A percentile compares a stretch with the other conserved stretches of the same genome.
Conservation (phyloP, 148 eudicot genomes). For the Oxyria digyna region DNA sequence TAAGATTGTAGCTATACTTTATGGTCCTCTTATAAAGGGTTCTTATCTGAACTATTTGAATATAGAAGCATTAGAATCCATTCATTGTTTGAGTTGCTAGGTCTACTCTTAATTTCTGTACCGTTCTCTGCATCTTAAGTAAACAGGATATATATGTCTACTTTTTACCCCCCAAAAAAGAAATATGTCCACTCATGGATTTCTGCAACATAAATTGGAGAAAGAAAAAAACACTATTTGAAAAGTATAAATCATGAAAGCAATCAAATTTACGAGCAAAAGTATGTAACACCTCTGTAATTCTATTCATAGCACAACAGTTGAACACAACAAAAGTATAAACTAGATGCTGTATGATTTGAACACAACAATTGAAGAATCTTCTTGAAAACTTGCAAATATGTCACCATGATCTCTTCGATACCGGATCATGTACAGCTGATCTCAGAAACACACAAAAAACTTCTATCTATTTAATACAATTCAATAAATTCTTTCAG, state of each 20-base stretch:
- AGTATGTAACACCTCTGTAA: neutral
- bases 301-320: neutral
- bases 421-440: neutral
- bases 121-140: no score
- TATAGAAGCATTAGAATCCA: neutral
- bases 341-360: neutral
- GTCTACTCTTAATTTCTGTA: neutral
- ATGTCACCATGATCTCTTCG: no score
- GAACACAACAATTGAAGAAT: neutral
- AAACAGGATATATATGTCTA: no score
- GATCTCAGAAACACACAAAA: neutral
- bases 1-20: neutral
- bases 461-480: neutral
- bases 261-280: neutral
- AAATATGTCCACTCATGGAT: no score
- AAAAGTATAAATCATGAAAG: neutral
- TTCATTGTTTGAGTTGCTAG: neutral
- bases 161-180: no score
- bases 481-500: constrained; percentile 64
- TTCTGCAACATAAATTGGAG: neutral
- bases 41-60: neutral
- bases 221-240: no score
- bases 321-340: neutral
- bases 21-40: neutral
- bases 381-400: neutral